Base-by-base conservation (phyloP, 139 green algal species). In the Chlorella vulgaris region DNA sequence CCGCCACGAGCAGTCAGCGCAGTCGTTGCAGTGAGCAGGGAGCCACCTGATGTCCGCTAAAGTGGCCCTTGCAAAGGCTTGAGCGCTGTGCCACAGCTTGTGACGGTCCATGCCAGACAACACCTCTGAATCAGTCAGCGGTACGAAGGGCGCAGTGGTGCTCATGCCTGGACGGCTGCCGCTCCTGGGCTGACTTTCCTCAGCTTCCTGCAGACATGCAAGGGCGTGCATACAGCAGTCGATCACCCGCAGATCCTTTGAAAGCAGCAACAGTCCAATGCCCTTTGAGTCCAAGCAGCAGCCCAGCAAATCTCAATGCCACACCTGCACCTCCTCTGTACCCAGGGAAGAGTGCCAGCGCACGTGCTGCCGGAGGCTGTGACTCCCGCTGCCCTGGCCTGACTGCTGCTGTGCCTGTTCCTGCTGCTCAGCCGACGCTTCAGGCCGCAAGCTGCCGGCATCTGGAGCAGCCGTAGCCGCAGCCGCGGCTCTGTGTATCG, bases 401-500 rank as follows among this genome's bases (percentile, higher is more conserved):
- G n/a, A n/a, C 50, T 36, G 73, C 38, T 35, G 31, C 33, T 15
- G 47, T 50, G 15, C 68, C 5, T 6, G 4, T 22, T 40, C 42
- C 43, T 29, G 47, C 42, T 31, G 22, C 21, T 8, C 21, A 15
- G 50, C n/a, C 29, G 7, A 29, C n/a, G 3, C 21, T 31, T 33
- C 7, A 1, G 28, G 31, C 7, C 58, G 22, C 42, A 24, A 42
- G 60, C 62, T 38, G 28, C 18, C 7, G 18, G 80, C 39, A 2
- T 28, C 24, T 15, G 7, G 40, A 26, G 70, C 39, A 26, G 70
- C 47, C 3, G 29, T 21, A 50, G 33, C 28, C 5, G 68, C n/a
- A 28, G 76, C 73, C 28, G 84, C 74, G 19, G 58, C 50, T 60
- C 29, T 22, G 80, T 77, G 43, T 28, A 83, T 77, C 26, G 65